phyloP scores from a whole-genome alignment of 176 grass and related monocot genomes.

The sorghum (Sorghum bicolor) region DNA sequence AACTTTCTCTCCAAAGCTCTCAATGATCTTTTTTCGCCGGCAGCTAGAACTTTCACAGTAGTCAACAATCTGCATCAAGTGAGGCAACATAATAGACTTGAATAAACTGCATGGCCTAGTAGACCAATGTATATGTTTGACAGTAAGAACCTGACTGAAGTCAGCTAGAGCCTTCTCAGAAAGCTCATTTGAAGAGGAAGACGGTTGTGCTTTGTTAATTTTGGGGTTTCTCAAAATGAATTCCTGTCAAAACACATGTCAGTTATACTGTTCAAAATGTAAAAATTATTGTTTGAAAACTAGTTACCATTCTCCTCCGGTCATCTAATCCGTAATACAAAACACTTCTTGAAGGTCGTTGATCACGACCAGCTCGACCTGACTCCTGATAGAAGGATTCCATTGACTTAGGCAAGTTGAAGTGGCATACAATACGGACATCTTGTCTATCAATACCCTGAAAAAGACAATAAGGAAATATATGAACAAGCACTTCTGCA shows the following conservation, averaged over 20 bases:
- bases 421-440: slow-evolving; percentile 90
- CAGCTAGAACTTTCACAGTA: slow-evolving; percentile 87
- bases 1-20: slow-evolving; percentile 90
- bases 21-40: slow-evolving; percentile 72
- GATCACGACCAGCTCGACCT: slow-evolving; percentile 85
- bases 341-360: slow-evolving; percentile 75
- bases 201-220: slow-evolving; percentile 51
- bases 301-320: slow-evolving; percentile 77
- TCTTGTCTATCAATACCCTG: slow-evolving; percentile 99
- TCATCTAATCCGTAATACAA: slow-evolving; percentile 90
- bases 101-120: slow-evolving; percentile 1
- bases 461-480: slow-evolving; percentile 27
- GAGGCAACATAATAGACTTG: background rate
- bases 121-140: slow-evolving; percentile 23
- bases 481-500: slow-evolving; percentile 28
- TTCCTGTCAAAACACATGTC: slow-evolving; percentile 53
- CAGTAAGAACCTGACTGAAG: slow-evolving; percentile 71
- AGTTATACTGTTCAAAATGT: slow-evolving; percentile 18
- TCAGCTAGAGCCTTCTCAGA: slow-evolving; percentile 64
- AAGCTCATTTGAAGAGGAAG: slow-evolving; percentile 56
- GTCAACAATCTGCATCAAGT: slow-evolving; percentile 62
- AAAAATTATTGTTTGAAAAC: slow-evolving; percentile 4
- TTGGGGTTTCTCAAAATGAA: slow-evolving; percentile 81
- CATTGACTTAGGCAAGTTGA: slow-evolving; percentile 97
- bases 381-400: slow-evolving; percentile 98